Evolutionary conservation across 371 early-diverging fungal genomes (phyloP).

Genomic region (Gilbertella persicaria): DNA sequence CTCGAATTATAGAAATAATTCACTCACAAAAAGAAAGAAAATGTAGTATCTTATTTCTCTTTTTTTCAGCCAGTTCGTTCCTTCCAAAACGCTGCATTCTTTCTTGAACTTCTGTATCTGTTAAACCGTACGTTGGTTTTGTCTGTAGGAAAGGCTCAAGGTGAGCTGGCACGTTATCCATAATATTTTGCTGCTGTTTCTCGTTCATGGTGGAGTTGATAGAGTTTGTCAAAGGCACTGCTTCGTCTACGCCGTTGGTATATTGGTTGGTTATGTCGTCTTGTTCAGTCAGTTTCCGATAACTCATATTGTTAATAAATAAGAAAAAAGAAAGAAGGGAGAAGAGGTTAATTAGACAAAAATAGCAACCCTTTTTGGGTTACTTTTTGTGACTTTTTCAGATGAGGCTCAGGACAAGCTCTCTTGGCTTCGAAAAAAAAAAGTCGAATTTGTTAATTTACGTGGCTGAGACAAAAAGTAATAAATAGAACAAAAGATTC

Average conservation of each 20-base stretch:
- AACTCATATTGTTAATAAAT: background rate
- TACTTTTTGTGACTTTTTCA: background rate
- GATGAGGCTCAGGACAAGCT: background rate
- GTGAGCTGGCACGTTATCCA: conserved; percentile 67
- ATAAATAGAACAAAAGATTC: too few species aligned
- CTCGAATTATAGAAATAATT: background rate
- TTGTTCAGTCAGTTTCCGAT: conserved; percentile 17
- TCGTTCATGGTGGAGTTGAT: background rate
- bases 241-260: conserved; percentile 17
- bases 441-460: too few species aligned
- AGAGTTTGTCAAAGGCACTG: conserved; percentile 22
- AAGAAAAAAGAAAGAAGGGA: background rate
- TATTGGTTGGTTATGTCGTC: conserved; percentile 23
- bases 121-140: conserved; percentile 63
- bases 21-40: conserved; percentile 76
- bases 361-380: background rate
- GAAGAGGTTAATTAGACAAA: background rate
- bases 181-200: conserved; percentile 10
- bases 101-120: conserved; percentile 54
- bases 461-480: too few species aligned
- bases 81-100: conserved; percentile 64
- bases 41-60: conserved; percentile 80
- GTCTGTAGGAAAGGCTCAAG: conserved; percentile 72
- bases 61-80: conserved; percentile 78
- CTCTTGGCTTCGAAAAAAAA: background rate